Evolutionary conservation across 345 rosid genomes (phyloP).

Genomic region (Rubroshorea leprosula): DNA sequence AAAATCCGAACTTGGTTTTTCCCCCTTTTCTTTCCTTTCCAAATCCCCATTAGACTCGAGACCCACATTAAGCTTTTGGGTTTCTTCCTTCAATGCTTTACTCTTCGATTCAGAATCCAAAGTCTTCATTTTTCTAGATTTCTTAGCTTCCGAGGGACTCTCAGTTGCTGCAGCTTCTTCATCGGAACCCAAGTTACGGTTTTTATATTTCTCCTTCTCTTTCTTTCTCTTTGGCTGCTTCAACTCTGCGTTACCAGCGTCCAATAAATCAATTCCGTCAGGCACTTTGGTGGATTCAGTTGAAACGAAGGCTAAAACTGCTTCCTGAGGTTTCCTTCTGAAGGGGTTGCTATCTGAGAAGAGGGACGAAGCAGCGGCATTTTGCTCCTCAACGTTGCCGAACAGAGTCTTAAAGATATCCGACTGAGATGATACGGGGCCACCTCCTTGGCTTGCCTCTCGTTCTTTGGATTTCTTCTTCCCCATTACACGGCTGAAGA

Average conservation of each 20-base stretch:
- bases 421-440: slow-evolving; percentile 18
- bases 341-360: slow-evolving; percentile 83
- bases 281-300: slow-evolving; percentile 7
- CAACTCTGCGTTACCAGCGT: slow-evolving; percentile 6
- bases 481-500: slow-evolving; percentile 23
- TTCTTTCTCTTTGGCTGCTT: slow-evolving; percentile 21
- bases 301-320: neutral
- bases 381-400: slow-evolving; percentile 22
- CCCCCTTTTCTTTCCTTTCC: neutral
- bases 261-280: neutral
- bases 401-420: slow-evolving; percentile 41
- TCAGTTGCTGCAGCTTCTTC: slow-evolving; percentile 13
- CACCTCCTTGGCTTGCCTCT: slow-evolving; percentile 4
- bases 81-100: too few species aligned
- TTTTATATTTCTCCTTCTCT: slow-evolving; percentile 10
- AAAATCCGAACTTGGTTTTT: neutral
- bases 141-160: slow-evolving; percentile 21
- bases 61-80: neutral
- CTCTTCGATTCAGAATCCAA: neutral
- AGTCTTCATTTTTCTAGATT: slow-evolving; percentile 29
- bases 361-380: slow-evolving; percentile 33
- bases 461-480: slow-evolving; percentile 32
- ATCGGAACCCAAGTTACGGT: neutral
- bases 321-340: slow-evolving; percentile 51
- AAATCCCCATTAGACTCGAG: neutral